Conservation (phyloP, 345 rosid species). For the Hevea brasiliensis region DNA sequence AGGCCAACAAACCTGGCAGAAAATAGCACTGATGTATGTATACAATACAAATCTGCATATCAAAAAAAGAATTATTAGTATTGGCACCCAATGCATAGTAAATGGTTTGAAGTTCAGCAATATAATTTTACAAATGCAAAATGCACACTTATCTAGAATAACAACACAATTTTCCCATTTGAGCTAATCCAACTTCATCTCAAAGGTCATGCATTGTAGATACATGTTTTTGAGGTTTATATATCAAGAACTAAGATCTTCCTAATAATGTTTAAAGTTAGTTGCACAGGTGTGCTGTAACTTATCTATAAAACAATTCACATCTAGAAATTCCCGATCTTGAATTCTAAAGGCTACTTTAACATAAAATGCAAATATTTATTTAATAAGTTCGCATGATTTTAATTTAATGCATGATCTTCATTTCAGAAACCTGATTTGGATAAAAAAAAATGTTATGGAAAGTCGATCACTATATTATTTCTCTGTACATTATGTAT, state of each 20-base stretch:
- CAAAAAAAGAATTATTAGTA: not conserved
- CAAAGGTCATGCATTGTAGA: not conserved
- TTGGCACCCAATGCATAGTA: not conserved
- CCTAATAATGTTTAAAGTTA: not conserved
- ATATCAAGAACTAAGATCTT: not conserved
- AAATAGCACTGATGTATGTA: constrained; percentile 21
- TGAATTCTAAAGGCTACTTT: not conserved
- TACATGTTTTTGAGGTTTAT: not conserved
- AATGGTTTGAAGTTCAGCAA: not conserved
- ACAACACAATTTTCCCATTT: too few species aligned
- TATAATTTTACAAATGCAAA: not conserved
- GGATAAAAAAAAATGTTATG: not conserved
- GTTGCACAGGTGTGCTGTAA: not conserved
- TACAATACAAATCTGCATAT: constrained; percentile 24
- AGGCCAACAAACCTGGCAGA: constrained; percentile 27
- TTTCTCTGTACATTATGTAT: too few species aligned
- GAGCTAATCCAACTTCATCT: not conserved
- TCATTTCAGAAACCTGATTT: not conserved
- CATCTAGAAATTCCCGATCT: not conserved
- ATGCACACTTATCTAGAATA: not conserved
- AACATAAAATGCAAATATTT: not conserved
- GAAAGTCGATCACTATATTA: too few species aligned
- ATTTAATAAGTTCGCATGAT: too few species aligned
- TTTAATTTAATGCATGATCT: not conserved
- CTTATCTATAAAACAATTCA: not conserved